These are phyloP conservation scores for Cryptococcus deneoformans DNA, from an alignment of 1,284 basidiomycete genomes.

Conservation along the genomic window DNA sequence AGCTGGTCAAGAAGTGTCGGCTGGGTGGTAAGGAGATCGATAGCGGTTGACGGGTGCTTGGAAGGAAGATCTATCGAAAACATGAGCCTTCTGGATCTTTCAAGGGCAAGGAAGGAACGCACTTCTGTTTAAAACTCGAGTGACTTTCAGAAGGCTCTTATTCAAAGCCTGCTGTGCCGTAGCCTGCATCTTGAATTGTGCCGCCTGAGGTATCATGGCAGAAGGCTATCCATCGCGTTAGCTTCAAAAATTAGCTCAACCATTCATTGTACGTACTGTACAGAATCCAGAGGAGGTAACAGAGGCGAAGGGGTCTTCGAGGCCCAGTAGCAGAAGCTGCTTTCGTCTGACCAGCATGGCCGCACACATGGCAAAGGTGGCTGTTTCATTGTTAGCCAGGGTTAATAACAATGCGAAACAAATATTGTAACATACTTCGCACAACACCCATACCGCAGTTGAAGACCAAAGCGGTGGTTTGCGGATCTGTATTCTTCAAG, in stretches of 20 bases:
- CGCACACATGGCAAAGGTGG: constrained; percentile 96
- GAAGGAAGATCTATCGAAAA: constrained; percentile 49
- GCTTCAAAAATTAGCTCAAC: background rate
- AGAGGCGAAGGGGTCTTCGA: constrained; percentile 67
- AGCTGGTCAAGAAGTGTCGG: constrained; percentile 78
- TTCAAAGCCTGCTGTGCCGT: constrained; percentile 80
- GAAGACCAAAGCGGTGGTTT: constrained; percentile 81
- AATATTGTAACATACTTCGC: constrained; percentile 54
- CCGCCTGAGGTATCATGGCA: constrained; percentile 34
- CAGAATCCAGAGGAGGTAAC: constrained; percentile 36
- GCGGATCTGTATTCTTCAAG: constrained; percentile 76
- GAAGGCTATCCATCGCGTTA: constrained; percentile 17
- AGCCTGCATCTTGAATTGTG: constrained; percentile 58
- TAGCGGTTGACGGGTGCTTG: constrained; percentile 59
- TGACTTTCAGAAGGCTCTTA: constrained; percentile 75
- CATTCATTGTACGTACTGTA: constrained; percentile 33
- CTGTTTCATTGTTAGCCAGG: constrained; percentile 17
- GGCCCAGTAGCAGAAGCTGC: constrained; percentile 73
- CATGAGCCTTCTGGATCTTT: background rate
- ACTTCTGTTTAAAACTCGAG: constrained; percentile 67
- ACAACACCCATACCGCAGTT: constrained; percentile 98
- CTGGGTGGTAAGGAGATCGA: constrained; percentile 76
- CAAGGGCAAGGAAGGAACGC: background rate
- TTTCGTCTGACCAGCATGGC: constrained; percentile 79
- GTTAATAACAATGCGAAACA: background rate